These are phyloP conservation scores for Ogataea dorogensis DNA, from an alignment of 805 yeast species.

Conservation along the genomic window DNA sequence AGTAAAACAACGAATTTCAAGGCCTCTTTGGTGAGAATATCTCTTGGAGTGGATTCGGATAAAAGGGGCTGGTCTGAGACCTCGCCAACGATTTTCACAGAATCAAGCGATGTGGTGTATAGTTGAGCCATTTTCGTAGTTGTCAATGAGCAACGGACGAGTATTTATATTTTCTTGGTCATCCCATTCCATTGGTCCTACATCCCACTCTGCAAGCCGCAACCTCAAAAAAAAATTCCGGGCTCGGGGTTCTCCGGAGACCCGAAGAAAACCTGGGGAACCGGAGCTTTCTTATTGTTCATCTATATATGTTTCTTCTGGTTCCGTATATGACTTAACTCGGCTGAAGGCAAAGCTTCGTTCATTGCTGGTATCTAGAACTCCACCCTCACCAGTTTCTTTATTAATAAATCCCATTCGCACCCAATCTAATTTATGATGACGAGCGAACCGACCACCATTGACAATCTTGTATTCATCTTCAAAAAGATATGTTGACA, in stretches of 20 bases:
- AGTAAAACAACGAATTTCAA: slow-evolving; percentile 67
- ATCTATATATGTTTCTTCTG: not conserved
- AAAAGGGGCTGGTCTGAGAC: slow-evolving; percentile 35
- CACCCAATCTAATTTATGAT: slow-evolving; percentile 72
- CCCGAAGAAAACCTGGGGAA: slow-evolving; percentile 12
- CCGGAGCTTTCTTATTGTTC: slow-evolving; percentile 3
- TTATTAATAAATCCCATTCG: slow-evolving; percentile 49
- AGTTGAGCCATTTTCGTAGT: slow-evolving; percentile 25
- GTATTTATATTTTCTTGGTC: slow-evolving; percentile 4
- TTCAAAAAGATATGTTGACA: slow-evolving; percentile 57
- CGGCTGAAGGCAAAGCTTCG: slow-evolving; percentile 75
- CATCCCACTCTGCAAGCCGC: slow-evolving; percentile 12
- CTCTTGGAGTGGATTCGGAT: slow-evolving; percentile 46
- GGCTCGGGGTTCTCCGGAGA: slow-evolving; percentile 13
- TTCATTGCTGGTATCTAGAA: slow-evolving; percentile 64
- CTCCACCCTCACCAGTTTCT: slow-evolving; percentile 19
- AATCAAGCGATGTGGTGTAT: slow-evolving; percentile 38
- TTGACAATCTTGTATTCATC: slow-evolving; percentile 60
- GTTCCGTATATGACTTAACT: slow-evolving; percentile 34
- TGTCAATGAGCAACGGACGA: not conserved
- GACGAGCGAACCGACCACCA: slow-evolving; percentile 57
- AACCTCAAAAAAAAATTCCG: slow-evolving; percentile 5
- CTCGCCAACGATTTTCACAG: slow-evolving; percentile 54
- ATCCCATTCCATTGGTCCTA: slow-evolving; percentile 15
- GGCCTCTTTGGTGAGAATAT: slow-evolving; percentile 56